These are phyloP conservation scores for Babesia ovata DNA, from an alignment of 169 alveolate genomes.

Conservation along the genomic window DNA sequence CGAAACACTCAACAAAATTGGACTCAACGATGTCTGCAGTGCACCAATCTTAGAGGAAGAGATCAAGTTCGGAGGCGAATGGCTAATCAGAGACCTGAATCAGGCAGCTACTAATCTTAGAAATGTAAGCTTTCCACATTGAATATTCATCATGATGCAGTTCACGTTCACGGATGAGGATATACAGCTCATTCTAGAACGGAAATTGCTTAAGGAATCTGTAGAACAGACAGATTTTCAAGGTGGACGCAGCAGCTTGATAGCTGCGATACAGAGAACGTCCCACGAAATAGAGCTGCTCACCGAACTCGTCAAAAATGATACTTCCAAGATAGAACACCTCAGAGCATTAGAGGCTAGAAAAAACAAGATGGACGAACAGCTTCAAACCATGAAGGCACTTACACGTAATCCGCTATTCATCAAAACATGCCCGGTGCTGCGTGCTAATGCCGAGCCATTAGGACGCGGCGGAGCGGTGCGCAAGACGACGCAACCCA, in stretches of 20 bases:
- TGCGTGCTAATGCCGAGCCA: conserved; percentile 48
- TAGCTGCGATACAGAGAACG: conserved; percentile 57
- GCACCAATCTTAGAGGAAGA: conserved; percentile 49
- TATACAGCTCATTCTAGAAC: conserved; percentile 55
- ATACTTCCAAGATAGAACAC: conserved; percentile 41
- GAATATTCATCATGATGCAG: conserved; percentile 2
- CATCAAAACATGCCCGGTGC: conserved; percentile 35
- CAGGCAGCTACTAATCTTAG: conserved; percentile 47
- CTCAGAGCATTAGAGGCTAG: conserved; percentile 45
- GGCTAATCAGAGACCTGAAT: conserved; percentile 27
- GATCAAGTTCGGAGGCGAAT: conserved; percentile 62
- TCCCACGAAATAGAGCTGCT: conserved; percentile 67
- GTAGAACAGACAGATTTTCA: neutral
- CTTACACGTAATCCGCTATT: conserved; percentile 33
- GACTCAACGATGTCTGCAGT: conserved; percentile 56
- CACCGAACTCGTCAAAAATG: conserved; percentile 51
- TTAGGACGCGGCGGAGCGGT: conserved; percentile 34
- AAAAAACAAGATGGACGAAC: conserved; percentile 50
- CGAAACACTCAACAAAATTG: conserved; percentile 6
- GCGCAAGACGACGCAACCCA: conserved; percentile 65
- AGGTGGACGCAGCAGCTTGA: conserved; percentile 41
- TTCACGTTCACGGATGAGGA: conserved; percentile 72
- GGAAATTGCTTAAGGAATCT: conserved; percentile 44
- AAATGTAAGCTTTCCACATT: conserved; percentile 18
- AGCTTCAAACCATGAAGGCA: conserved; percentile 36